A percentile compares a stretch with the other conserved stretches of the same genome.
Evolutionary conservation across 2,329 filamentous ascomycete species (phyloP).

Genomic region (Madurella mycetomatis): DNA sequence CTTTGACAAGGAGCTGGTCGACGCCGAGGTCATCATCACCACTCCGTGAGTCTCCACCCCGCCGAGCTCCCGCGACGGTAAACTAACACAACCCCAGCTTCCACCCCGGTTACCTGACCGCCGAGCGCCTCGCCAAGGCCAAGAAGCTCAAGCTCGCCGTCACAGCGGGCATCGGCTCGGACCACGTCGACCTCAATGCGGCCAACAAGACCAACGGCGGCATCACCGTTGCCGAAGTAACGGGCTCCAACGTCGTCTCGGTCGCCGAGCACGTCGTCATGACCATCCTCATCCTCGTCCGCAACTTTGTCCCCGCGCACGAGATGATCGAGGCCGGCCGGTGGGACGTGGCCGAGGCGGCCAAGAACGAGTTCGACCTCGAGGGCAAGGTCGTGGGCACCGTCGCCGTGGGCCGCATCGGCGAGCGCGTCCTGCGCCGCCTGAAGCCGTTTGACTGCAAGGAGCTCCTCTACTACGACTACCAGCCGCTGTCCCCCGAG

Average conservation of each 20-base stretch:
- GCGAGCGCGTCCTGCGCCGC: slow-evolving; percentile 92
- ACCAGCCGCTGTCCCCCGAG: slow-evolving; percentile 86
- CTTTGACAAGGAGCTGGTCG: slow-evolving; percentile 93
- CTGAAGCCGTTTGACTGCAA: slow-evolving; percentile 99
- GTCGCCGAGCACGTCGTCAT: slow-evolving; percentile 99
- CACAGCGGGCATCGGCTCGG: slow-evolving; percentile 95
- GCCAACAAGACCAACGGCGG: slow-evolving; percentile 99
- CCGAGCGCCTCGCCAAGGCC: slow-evolving; percentile 91
- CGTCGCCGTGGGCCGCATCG: slow-evolving; percentile 94
- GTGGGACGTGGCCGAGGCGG: slow-evolving; percentile 92
- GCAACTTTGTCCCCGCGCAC: slow-evolving; percentile 98
- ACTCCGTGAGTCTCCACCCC: slow-evolving; percentile 63
- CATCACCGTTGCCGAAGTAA: slow-evolving; percentile 95
- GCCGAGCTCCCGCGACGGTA: neutral
- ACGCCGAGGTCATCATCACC: slow-evolving; percentile 98
- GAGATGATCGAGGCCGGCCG: slow-evolving; percentile 85
- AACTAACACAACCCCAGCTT: slow-evolving; percentile 54
- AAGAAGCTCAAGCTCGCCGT: slow-evolving; percentile 98
- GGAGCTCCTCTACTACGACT: slow-evolving; percentile 98
- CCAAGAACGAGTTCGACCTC: slow-evolving; percentile 98
- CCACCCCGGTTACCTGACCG: slow-evolving; percentile 96
- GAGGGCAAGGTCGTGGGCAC: slow-evolving; percentile 97
- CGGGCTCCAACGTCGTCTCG: slow-evolving; percentile 96
- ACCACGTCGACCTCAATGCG: slow-evolving; percentile 94
- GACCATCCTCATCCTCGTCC: slow-evolving; percentile 93